Evolutionary conservation across 768 basidiomycete species (phyloP), one percentile per base, ranked within the genome.

Genomic region (Naematelia aurantialba): DNA sequence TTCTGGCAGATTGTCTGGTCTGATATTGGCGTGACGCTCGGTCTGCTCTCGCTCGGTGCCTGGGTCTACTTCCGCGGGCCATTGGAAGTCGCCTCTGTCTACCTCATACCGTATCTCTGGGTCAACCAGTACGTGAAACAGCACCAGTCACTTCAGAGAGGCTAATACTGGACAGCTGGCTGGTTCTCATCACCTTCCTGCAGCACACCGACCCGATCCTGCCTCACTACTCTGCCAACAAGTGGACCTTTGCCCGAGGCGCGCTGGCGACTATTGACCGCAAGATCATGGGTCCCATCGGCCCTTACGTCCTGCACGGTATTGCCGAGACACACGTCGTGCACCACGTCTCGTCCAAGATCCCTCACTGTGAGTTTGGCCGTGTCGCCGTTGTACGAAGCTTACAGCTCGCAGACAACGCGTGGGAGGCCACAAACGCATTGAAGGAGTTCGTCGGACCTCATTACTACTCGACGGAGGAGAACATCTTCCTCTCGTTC

Each of bases 161-260:
- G 14, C 10, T 45, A 53, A 8, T 27, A 53, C 57, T 84, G 11
- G 34, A 25, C 87, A 89, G 91, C 82, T 96, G 92, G 92, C 83
- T 97, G 55, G 90, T 97, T 58, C 72, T 91, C 69, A 96, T 97
- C 81, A 96, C 92, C 19, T 97, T 91, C 87, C 82, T 97, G 52
- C 94, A 99, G 80, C 94, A 99, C 81, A 97, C 94, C 69, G 94
- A 97, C 79, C 91, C 93, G 19, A 77, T 88, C 47, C 84, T 98
- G 45, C 53, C 93, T 50, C 94, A 97, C 79, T 97, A 96, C 82
- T 88, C 89, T 63, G 84, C 86, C 13, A 74, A 84, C 34, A 87
- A 88, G 73, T 97, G 94, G 82, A 92, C 87, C 39, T 99, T 98
- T 83, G 81, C 87, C 45, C 89, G 91, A 67, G 94, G 94, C 59